These are phyloP conservation scores for Sophora flavescens DNA, from an alignment of 306 rosid genomes.

Conservation along the genomic window DNA sequence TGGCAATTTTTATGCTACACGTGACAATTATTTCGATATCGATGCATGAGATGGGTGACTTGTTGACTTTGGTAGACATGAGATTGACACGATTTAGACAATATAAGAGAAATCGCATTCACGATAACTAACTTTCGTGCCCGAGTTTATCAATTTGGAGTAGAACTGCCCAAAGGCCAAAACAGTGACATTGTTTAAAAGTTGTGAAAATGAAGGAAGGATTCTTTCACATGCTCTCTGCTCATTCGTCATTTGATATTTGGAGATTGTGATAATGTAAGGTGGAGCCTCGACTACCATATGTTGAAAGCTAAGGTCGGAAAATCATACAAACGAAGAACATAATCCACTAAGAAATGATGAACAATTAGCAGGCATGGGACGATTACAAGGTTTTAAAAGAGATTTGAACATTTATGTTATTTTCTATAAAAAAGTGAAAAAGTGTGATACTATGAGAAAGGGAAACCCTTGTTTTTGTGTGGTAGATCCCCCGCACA, in stretches of 20 bases:
- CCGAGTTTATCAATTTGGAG: neutral
- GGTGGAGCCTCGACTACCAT: neutral
- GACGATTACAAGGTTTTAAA: neutral
- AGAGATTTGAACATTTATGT: neutral
- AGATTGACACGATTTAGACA: conserved; percentile 39
- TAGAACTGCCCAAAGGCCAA: neutral
- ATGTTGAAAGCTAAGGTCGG: neutral
- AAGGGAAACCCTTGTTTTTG: neutral
- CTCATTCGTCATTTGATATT: neutral
- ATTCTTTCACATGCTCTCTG: neutral
- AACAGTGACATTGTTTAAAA: neutral
- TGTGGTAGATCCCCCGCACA: neutral
- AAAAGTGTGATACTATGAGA: neutral
- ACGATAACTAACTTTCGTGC: conserved; percentile 8
- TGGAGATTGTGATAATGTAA: conserved; percentile 2
- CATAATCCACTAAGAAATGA: neutral
- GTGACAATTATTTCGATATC: neutral
- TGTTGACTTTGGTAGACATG: neutral
- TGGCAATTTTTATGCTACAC: neutral
- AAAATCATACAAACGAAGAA: neutral
- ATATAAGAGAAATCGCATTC: conserved; percentile 2
- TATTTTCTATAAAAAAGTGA: neutral
- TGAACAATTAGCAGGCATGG: neutral
- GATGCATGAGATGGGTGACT: neutral
- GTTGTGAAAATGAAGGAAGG: neutral